These are phyloP conservation scores for Neurospora sp. DNA, from an alignment of 495 filamentous ascomycete species.

Conservation along the genomic window DNA sequence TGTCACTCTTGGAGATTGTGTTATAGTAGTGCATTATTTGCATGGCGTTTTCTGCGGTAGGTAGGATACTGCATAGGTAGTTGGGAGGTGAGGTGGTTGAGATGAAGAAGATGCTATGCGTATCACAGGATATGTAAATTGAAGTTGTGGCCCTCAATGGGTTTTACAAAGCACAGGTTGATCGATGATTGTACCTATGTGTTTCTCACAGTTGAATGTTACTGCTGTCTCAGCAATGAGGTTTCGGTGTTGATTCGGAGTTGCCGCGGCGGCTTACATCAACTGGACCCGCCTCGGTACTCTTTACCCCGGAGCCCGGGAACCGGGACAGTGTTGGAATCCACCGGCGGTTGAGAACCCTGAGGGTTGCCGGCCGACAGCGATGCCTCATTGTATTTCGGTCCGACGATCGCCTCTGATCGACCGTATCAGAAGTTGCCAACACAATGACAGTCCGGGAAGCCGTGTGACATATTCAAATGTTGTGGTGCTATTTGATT, in stretches of 20 bases:
- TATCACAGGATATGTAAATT: background rate
- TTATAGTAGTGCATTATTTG: constrained; percentile 32
- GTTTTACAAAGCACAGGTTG: background rate
- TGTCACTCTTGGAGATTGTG: constrained; percentile 20
- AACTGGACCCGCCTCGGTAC: background rate
- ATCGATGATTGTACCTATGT: background rate
- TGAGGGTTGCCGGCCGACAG: background rate
- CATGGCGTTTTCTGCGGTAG: background rate
- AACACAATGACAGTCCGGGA: background rate
- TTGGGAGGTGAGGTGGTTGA: background rate
- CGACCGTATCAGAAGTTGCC: background rate
- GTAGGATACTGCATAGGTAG: background rate
- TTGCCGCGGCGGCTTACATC: background rate
- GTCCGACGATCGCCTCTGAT: background rate
- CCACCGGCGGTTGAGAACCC: background rate
- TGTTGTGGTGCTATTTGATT: background rate
- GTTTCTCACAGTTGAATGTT: background rate
- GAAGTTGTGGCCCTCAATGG: background rate
- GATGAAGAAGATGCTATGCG: background rate
- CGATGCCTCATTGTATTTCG: background rate
- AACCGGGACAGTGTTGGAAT: background rate
- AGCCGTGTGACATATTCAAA: background rate
- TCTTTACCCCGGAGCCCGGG: background rate
- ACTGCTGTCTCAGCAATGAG: background rate
- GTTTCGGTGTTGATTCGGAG: background rate